Conservation (phyloP, 2,329 filamentous ascomycete genomes). For the Akanthomyces muscarius region DNA sequence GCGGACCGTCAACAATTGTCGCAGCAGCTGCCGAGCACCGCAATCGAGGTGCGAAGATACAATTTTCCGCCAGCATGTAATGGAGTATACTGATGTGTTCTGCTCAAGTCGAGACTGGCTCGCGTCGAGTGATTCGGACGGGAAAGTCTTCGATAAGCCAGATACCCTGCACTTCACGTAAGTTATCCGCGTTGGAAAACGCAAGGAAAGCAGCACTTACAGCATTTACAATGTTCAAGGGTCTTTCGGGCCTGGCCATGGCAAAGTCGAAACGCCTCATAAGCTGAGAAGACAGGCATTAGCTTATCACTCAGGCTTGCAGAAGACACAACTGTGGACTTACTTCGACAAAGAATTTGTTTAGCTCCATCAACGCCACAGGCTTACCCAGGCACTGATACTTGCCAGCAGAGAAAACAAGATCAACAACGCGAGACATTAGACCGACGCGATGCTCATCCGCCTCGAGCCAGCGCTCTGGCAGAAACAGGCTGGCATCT, state of each 20-base stretch:
- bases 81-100: too few species aligned
- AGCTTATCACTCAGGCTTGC: neutral
- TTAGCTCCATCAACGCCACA: slow-evolving; percentile 27
- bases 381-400: slow-evolving; percentile 44
- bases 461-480: slow-evolving; percentile 46
- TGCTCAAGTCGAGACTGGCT: neutral
- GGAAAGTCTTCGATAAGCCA: neutral
- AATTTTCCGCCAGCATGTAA: too few species aligned
- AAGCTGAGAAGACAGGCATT: neutral
- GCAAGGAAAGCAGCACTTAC: neutral
- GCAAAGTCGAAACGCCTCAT: neutral
- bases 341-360: neutral
- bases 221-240: neutral
- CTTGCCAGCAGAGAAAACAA: slow-evolving; percentile 42
- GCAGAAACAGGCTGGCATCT: slow-evolving; percentile 41
- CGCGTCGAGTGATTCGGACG: neutral
- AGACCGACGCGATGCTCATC: slow-evolving; percentile 28
- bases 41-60: too few species aligned
- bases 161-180: neutral
- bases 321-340: neutral
- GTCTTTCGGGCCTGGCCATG: neutral
- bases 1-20: too few species aligned
- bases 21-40: too few species aligned
- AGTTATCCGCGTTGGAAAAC: neutral
- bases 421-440: slow-evolving; percentile 38